A percentile compares a stretch with the other conserved stretches of the same genome.
Evolutionary conservation across 257 asterid genomes (phyloP).

Genomic region (Leptodermis oblonga): DNA sequence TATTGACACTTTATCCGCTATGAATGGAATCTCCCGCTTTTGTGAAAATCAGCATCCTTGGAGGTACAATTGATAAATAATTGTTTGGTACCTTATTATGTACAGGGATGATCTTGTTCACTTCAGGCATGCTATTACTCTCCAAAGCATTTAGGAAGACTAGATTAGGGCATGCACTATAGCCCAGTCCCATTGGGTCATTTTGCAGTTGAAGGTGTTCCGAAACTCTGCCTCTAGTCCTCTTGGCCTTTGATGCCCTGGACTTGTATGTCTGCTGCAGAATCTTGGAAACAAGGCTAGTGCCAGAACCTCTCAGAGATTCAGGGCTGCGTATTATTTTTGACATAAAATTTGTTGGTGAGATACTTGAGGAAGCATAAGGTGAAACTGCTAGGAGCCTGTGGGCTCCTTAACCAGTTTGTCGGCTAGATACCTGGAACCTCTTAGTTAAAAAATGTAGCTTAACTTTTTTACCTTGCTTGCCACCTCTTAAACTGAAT

Average conservation of each 20-base stretch:
- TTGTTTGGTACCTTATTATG: neutral
- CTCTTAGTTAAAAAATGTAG: neutral
- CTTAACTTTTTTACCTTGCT: neutral
- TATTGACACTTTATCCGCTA: conserved; percentile 83
- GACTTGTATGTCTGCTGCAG: neutral
- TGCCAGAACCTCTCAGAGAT: neutral
- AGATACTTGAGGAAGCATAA: neutral
- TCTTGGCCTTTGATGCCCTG: neutral
- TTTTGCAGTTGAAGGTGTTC: neutral
- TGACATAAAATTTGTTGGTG: neutral
- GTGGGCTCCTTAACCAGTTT: neutral
- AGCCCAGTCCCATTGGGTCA: neutral
- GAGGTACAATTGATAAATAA: conserved; percentile 43
- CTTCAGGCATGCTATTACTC: neutral
- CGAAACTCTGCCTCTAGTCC: neutral
- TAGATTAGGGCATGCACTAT: neutral
- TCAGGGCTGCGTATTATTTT: neutral
- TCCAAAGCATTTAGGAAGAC: neutral
- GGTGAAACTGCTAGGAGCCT: neutral
- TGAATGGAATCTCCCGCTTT: conserved; percentile 94
- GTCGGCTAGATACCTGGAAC: neutral
- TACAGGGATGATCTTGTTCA: conserved; percentile 1
- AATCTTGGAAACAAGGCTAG: neutral
- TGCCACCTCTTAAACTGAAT: neutral
- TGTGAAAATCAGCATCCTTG: conserved; percentile 70